phyloP scores from a whole-genome alignment of 768 basidiomycete genomes.

The Naganishia randhawae region DNA sequence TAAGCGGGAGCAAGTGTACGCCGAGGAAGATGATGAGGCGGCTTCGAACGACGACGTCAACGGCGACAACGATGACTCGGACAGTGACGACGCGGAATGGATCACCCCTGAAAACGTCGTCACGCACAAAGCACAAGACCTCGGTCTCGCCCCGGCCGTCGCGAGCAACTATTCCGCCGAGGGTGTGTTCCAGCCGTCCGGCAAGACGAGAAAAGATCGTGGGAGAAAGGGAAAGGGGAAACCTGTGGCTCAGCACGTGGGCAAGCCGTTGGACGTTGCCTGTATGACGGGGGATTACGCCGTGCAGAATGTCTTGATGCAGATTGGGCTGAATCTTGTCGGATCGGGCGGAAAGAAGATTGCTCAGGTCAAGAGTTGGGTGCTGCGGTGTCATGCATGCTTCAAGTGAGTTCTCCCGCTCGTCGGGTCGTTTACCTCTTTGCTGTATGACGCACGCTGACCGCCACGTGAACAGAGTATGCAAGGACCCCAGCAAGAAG shows the following conservation, averaged over 20 bases:
- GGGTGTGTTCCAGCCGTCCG: conserved; percentile 1
- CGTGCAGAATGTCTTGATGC: conserved; percentile 94
- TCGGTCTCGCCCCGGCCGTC: conserved; percentile 69
- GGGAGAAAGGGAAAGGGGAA: conserved; percentile 28
- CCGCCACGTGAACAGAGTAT: too few relatives aligned
- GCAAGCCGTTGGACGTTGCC: conserved; percentile 61
- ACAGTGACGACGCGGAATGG: conserved; percentile 88
- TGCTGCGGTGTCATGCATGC: conserved; percentile 93
- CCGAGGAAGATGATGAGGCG: conserved; percentile 35
- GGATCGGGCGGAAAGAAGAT: conserved; percentile 87
- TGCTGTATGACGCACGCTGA: too few relatives aligned
- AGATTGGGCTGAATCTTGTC: conserved; percentile 86
- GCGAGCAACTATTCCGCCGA: neutral
- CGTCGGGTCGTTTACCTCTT: too few relatives aligned
- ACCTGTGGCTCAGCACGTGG: neutral
- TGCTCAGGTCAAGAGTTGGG: conserved; percentile 88
- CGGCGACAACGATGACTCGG: conserved; percentile 66
- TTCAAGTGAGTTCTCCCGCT: conserved; percentile 93
- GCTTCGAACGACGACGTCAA: conserved; percentile 65
- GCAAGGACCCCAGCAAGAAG: conserved; percentile 88
- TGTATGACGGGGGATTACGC: conserved; percentile 99
- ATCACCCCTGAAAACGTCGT: conserved; percentile 86
- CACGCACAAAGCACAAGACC: conserved; percentile 78
- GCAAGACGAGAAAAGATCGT: neutral
- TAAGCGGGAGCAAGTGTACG: conserved; percentile 7